Evolutionary conservation across 495 filamentous ascomycete genomes (phyloP).

Genomic region (Staphylotrichum longicolle): DNA sequence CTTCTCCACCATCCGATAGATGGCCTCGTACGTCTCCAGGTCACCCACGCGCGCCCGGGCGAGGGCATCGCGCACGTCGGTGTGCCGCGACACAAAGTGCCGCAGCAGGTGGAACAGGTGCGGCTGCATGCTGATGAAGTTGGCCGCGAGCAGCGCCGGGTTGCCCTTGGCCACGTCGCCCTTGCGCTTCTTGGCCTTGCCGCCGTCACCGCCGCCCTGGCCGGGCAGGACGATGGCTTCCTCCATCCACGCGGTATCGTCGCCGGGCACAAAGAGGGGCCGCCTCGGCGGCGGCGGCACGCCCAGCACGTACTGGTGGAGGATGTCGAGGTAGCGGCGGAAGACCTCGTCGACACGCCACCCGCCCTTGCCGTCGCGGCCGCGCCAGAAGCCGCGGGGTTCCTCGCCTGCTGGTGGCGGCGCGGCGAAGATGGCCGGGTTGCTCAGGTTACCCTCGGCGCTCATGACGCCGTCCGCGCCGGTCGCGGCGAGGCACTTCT

Average conservation of each 20-base stretch:
- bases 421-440: conserved; percentile 80
- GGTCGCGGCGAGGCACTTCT: conserved; percentile 74
- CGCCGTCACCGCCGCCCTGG: conserved; percentile 48
- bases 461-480: conserved; percentile 93
- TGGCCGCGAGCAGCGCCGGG: conserved; percentile 58
- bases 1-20: conserved; percentile 57
- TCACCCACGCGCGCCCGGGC: conserved; percentile 64
- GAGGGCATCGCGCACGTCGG: conserved; percentile 76
- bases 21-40: conserved; percentile 65
- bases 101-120: conserved; percentile 93
- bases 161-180: conserved; percentile 36
- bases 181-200: conserved; percentile 35
- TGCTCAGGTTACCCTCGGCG: conserved; percentile 88
- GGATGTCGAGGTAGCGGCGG: conserved; percentile 83
- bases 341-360: conserved; percentile 87
- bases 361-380: conserved; percentile 75
- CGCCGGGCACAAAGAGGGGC: conserved; percentile 73
- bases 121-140: conserved; percentile 77
- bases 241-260: conserved; percentile 46
- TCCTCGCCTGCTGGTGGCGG: conserved; percentile 62
- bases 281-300: conserved; percentile 58
- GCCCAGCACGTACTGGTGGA: conserved; percentile 71
- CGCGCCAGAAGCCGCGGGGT: conserved; percentile 79
- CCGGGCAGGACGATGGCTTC: conserved; percentile 39
- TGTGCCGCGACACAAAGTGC: conserved; percentile 71